Evolutionary conservation across 495 filamentous ascomycete genomes (phyloP), one percentile per base, ranked within the genome.

Genomic region (Articulospora tetracladia): DNA sequence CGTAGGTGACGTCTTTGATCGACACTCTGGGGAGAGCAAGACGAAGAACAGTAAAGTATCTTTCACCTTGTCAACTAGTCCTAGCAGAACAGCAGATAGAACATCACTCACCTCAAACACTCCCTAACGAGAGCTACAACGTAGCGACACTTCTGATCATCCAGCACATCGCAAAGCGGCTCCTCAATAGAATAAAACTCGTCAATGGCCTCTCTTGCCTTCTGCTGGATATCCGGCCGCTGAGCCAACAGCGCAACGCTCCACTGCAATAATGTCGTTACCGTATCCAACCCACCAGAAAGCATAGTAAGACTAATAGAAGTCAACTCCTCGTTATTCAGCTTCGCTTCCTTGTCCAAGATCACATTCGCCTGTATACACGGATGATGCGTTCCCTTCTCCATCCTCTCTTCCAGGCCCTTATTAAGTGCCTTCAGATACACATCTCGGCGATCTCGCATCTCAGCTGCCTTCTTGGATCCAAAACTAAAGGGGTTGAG

Each of bases 311-410:
- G 68, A 63, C 82, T 84, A 53, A 88, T 86, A 10, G 78, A 77
- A 3, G 76, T 82, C n/a, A 87, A 67, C 59, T 88, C 85, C 39
- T 81, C 78, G 1, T 73, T 72, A 62, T 81, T 80, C 24, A 87
- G 70, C 58, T 80, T 77, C 2, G 80, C 80, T 27, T 86, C 83
- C 60, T 82, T 78, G 65, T 86, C 85, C 39, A 80, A 70, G 51
- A 86, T 83, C 15, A 86, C 79, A 67, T 85, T 87, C 1, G 81
- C 84, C 63, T 86, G 81, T 25, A 88, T 85, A 60, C 85, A 87
- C 17, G 85, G 83, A 64, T 77, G 76, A 57, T 87, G 79, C 1
- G 72, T 82, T 0, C 83, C 84, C 54, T 81, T 83, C 46, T 78
- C 74, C 70, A 88, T 82, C 3, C 81, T 73, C 47, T 81, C 75